These are phyloP conservation scores for Cylindrotheca closterium DNA, from an alignment of 108 stramenopile genomes.

Conservation along the genomic window DNA sequence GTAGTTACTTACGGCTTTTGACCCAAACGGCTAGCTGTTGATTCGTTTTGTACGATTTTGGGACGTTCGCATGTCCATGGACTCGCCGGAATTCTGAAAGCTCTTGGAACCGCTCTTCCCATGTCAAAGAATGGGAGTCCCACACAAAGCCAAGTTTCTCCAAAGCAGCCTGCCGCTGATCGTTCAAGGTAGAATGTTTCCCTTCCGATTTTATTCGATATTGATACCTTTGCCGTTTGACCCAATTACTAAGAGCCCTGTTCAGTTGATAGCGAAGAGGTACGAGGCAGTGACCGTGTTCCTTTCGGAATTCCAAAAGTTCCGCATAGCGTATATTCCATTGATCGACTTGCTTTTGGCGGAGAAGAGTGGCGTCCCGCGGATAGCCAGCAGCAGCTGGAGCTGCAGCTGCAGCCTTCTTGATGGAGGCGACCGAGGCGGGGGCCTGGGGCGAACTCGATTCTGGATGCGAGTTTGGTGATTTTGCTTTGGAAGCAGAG, in stretches of 20 bases:
- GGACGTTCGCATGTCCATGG: constrained; percentile 20
- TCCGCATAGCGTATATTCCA: constrained; percentile 43
- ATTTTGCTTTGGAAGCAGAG: background rate
- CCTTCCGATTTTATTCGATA: constrained; percentile 16
- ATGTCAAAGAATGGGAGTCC: constrained; percentile 24
- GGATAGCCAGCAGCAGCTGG: no score
- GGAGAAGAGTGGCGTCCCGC: background rate
- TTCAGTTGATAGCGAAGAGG: constrained; percentile 18
- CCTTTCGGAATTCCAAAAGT: constrained; percentile 25
- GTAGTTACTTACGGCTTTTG: background rate
- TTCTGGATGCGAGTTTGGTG: constrained; percentile 1
- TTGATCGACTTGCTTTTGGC: background rate
- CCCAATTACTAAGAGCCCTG: constrained; percentile 20
- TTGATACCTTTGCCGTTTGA: constrained; percentile 23
- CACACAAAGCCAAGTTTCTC: constrained; percentile 32
- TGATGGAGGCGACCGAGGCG: background rate
- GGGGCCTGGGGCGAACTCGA: no score
- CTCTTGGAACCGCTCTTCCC: constrained; percentile 24
- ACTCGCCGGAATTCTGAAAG: constrained; percentile 10
- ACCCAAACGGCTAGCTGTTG: constrained; percentile 16
- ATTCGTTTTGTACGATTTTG: constrained; percentile 11
- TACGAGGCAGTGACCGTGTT: constrained; percentile 39
- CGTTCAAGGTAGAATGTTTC: constrained; percentile 13
- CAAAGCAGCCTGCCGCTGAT: constrained; percentile 26
- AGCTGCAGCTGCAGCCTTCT: background rate